Conservation (phyloP, 1,284 basidiomycete species). For the Xerocomus minutiporus region DNA sequence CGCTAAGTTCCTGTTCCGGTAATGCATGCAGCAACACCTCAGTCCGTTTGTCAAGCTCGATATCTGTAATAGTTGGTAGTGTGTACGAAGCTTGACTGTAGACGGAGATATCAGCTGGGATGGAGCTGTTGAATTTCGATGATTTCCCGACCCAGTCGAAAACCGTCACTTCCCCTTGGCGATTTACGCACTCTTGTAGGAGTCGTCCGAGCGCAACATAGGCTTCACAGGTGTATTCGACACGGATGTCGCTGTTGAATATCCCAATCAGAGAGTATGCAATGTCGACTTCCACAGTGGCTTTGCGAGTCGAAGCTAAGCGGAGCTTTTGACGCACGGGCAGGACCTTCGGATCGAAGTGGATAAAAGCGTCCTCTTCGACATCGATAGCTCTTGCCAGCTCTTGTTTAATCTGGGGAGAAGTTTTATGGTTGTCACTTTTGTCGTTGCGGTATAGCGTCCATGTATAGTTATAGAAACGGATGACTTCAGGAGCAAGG, state of each 20-base stretch:
- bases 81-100: constrained; percentile 6
- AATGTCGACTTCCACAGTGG: constrained; percentile 7
- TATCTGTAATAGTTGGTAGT: not conserved
- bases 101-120: constrained; percentile 8
- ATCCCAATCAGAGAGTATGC: constrained; percentile 19
- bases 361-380: not conserved
- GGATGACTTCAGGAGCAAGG: constrained; percentile 10
- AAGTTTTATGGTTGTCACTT: constrained; percentile 10
- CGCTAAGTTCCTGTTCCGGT: not conserved
- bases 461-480: constrained; percentile 13
- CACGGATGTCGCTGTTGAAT: constrained; percentile 9
- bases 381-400: not conserved
- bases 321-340: constrained; percentile 8
- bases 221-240: constrained; percentile 2
- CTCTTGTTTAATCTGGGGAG: not conserved
- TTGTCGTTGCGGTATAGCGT: not conserved
- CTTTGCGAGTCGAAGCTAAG: constrained; percentile 14
- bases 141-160: constrained; percentile 18
- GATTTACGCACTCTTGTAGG: constrained; percentile 12
- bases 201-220: constrained; percentile 12
- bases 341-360: constrained; percentile 8
- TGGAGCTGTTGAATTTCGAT: constrained; percentile 15
- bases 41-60: not conserved
- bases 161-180: constrained; percentile 5
- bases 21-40: not conserved